Evolutionary conservation across 2,329 filamentous ascomycete genomes (phyloP).

Genomic region (Lachnellula subtilissima): DNA sequence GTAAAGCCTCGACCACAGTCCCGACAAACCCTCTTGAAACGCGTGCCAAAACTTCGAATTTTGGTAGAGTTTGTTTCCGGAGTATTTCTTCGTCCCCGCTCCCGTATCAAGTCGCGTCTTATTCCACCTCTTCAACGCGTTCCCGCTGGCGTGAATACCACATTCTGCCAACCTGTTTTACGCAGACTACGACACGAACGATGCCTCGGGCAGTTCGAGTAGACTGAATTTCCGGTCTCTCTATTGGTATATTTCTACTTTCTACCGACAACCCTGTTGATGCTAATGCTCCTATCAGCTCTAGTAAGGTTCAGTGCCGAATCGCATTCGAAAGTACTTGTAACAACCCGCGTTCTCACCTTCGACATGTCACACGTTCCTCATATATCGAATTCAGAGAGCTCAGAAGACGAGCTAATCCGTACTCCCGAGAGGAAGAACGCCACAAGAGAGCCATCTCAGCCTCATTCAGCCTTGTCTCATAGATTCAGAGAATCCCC

Average conservation of each 20-base stretch:
- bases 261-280: too few species aligned
- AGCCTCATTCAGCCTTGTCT: slow-evolving; percentile 19
- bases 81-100: not conserved
- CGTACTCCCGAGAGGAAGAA: slow-evolving; percentile 9
- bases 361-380: slow-evolving; percentile 11
- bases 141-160: not conserved
- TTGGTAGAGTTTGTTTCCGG: not conserved
- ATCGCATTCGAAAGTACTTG: not conserved
- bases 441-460: slow-evolving; percentile 8
- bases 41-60: not conserved
- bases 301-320: not conserved
- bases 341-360: not conserved
- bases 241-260: too few species aligned
- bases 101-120: not conserved
- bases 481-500: slow-evolving; percentile 20
- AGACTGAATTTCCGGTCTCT: too few species aligned
- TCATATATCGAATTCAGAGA: slow-evolving; percentile 16
- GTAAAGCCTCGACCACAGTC: too few species aligned
- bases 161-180: too few species aligned
- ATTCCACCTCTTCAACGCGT: not conserved
- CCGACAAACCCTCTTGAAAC: not conserved
- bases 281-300: too few species aligned
- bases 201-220: too few species aligned
- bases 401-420: slow-evolving; percentile 11
- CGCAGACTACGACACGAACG: too few species aligned